These are phyloP conservation scores for Mycena rebaudengoi DNA, from an alignment of 768 basidiomycete genomes.

Conservation along the genomic window DNA sequence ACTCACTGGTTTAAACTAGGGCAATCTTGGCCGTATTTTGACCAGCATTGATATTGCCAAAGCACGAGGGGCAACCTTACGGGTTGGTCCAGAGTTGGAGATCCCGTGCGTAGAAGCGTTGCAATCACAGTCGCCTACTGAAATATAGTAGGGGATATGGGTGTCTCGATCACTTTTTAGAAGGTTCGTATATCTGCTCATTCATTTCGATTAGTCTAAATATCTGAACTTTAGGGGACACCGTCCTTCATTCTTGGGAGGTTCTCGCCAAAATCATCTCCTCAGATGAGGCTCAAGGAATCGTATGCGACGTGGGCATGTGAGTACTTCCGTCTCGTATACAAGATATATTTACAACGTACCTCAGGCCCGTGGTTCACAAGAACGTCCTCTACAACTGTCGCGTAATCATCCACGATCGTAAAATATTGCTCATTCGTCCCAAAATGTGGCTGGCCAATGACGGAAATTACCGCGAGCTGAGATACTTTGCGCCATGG, in stretches of 20 bases:
- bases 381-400: slow-evolving; percentile 99
- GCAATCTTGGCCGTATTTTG: slow-evolving; percentile 92
- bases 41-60: slow-evolving; percentile 91
- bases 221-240: slow-evolving; percentile 74
- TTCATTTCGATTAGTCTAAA: background rate
- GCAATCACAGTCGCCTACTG: background rate
- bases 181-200: slow-evolving; percentile 61
- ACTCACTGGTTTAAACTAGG: slow-evolving; percentile 53
- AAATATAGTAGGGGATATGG: slow-evolving; percentile 82
- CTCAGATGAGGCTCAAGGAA: slow-evolving; percentile 80
- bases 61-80: slow-evolving; percentile 82
- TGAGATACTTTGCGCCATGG: slow-evolving; percentile 96
- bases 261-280: slow-evolving; percentile 90
- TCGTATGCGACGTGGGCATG: slow-evolving; percentile 98
- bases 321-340: slow-evolving; percentile 46
- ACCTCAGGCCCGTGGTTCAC: slow-evolving; percentile 89
- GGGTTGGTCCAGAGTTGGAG: slow-evolving; percentile 97
- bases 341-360: background rate
- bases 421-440: slow-evolving; percentile 90
- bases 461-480: slow-evolving; percentile 94
- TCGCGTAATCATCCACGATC: slow-evolving; percentile 88
- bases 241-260: slow-evolving; percentile 97
- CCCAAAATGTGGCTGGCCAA: slow-evolving; percentile 99
- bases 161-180: slow-evolving; percentile 96
- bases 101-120: slow-evolving; percentile 70